Conservation (phyloP, 257 asterid genomes). For the Prunella vulgaris region DNA sequence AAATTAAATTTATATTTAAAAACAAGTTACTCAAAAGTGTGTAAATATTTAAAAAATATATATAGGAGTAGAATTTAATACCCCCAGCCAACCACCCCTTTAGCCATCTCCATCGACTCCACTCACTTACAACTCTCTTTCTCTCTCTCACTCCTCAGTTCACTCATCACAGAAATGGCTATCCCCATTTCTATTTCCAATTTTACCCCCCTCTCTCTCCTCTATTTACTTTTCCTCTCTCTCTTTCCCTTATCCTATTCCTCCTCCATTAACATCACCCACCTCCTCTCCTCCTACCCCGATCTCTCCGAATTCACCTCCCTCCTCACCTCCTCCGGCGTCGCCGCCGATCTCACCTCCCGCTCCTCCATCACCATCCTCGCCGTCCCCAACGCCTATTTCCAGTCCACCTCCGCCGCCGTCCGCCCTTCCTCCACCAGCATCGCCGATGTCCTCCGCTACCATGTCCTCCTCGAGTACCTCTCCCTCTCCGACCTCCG, state of each 20-base stretch:
- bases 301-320: conserved; percentile 54
- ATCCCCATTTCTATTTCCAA: conserved; percentile 35
- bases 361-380: conserved; percentile 65
- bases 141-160: conserved; percentile 6
- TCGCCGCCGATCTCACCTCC: conserved; percentile 57
- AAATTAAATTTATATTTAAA: too few relatives aligned
- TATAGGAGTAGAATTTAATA: too few relatives aligned
- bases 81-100: not conserved
- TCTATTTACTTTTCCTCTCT: conserved; percentile 40
- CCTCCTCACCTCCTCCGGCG: conserved; percentile 60
- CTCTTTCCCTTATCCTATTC: conserved; percentile 27
- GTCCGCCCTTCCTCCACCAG: conserved; percentile 34
- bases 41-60: too few relatives aligned
- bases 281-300: conserved; percentile 50
- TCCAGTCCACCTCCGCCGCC: conserved; percentile 20
- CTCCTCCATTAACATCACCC: conserved; percentile 48
- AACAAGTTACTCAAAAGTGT: too few relatives aligned
- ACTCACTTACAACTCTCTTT: conserved; percentile 2
- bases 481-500: conserved; percentile 62
- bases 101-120: conserved; percentile 8
- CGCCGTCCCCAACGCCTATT: conserved; percentile 57
- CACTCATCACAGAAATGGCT: conserved; percentile 43
- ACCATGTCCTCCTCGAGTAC: conserved; percentile 77
- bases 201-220: conserved; percentile 41
- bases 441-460: conserved; percentile 71